These are phyloP conservation scores for Phallus indusiatus DNA, from an alignment of 768 basidiomycete genomes.

Conservation along the genomic window DNA sequence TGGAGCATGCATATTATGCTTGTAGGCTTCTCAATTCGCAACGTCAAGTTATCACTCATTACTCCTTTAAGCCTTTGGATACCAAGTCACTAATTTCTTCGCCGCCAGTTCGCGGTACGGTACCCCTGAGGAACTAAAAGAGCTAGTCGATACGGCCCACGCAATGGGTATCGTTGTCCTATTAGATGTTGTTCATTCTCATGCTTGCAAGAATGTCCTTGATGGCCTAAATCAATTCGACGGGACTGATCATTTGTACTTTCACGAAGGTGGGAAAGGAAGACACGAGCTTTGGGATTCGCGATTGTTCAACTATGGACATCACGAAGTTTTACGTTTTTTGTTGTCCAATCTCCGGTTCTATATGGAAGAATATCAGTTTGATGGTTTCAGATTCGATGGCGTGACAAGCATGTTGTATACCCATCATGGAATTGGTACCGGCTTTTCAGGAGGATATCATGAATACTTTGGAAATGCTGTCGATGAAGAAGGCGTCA, in stretches of 20 bases:
- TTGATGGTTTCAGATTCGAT: constrained; percentile 98
- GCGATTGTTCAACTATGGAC: constrained; percentile 92
- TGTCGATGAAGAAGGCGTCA: constrained; percentile 83
- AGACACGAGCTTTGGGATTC: constrained; percentile 97
- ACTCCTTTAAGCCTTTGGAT: constrained; percentile 75
- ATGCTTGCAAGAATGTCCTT: constrained; percentile 94
- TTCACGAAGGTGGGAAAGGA: constrained; percentile 88
- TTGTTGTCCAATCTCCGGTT: constrained; percentile 90
- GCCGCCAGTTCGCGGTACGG: constrained; percentile 95
- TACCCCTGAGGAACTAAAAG: constrained; percentile 89
- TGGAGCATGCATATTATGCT: constrained; percentile 98
- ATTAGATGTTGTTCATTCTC: constrained; percentile 95
- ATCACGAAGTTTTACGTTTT: constrained; percentile 92
- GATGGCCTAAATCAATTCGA: constrained; percentile 96
- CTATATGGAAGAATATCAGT: constrained; percentile 91
- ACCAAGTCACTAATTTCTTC: constrained; percentile 97
- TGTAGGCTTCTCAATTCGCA: constrained; percentile 43
- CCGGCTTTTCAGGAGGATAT: constrained; percentile 96
- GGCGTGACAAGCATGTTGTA: constrained; percentile 99
- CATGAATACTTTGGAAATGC: constrained; percentile 91
- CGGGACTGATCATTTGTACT: constrained; percentile 95
- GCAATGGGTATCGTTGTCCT: constrained; percentile 87
- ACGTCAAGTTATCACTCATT: constrained; percentile 7
- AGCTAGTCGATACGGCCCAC: constrained; percentile 92
- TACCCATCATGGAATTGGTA: constrained; percentile 92